These are phyloP conservation scores for Rhodotorula sp. DNA, from an alignment of 1,284 basidiomycete genomes.

Conservation along the genomic window DNA sequence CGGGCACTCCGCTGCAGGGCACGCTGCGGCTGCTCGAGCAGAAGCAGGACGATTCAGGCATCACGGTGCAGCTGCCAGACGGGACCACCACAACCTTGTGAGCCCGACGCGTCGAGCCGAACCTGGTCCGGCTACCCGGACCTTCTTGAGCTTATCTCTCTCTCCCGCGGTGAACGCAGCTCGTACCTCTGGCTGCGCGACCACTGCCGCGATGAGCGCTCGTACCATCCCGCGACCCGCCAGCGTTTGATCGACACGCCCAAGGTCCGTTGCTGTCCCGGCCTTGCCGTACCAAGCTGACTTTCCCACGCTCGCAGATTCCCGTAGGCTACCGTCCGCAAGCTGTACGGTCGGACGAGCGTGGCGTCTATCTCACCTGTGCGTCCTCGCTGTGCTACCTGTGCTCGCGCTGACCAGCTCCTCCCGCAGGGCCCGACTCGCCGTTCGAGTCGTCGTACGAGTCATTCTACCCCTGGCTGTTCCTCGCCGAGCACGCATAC, in stretches of 20 bases:
- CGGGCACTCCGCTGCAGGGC: no score
- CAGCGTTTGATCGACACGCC: conserved; percentile 86
- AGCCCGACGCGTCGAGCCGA: not conserved
- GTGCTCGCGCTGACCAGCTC: conserved; percentile 13
- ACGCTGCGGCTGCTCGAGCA: not conserved
- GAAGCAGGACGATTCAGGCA: accelerated
- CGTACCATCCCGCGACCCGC: conserved; percentile 86
- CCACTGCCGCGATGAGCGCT: conserved; percentile 85
- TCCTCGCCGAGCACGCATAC: conserved; percentile 74
- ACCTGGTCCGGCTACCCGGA: no score
- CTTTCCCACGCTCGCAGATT: conserved; percentile 61
- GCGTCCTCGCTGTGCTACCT: conserved; percentile 44
- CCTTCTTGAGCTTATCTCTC: not conserved
- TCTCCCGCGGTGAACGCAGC: conserved; percentile 50
- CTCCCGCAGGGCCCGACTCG: conserved; percentile 37
- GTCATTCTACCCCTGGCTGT: conserved; percentile 83
- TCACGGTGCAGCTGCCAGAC: not conserved
- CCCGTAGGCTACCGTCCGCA: conserved; percentile 69
- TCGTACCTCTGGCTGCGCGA: conserved; percentile 74
- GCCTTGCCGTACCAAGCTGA: not conserved
- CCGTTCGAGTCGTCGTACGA: conserved; percentile 45
- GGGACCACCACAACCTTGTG: conserved; percentile 7
- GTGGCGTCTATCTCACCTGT: conserved; percentile 73
- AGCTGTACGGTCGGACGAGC: conserved; percentile 61
- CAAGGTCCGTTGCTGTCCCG: conserved; percentile 58